Evolutionary conservation across 2,329 filamentous ascomycete genomes (phyloP).

Genomic region (Penicillium sp.): DNA sequence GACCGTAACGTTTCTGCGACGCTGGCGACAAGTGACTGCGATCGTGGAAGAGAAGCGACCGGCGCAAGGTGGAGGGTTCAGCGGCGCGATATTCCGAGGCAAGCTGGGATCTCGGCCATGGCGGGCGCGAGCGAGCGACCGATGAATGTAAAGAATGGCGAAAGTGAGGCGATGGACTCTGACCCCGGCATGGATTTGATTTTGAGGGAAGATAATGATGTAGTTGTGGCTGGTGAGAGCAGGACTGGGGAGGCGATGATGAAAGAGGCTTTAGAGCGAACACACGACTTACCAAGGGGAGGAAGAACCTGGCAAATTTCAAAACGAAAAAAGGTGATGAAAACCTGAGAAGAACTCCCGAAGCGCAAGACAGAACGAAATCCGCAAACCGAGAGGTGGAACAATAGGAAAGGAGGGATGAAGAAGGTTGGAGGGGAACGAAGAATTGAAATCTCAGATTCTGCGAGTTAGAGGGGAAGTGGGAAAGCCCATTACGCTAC

Average conservation of each 20-base stretch:
- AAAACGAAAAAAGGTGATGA: conserved; percentile 16
- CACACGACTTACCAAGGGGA: conserved; percentile 24
- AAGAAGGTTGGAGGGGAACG: conserved; percentile 22
- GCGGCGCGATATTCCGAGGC: background rate
- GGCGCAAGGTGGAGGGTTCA: background rate
- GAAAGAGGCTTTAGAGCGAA: conserved; percentile 15
- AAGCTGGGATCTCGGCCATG: background rate
- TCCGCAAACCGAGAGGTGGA: conserved; percentile 26
- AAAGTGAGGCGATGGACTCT: background rate
- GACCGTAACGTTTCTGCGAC: background rate
- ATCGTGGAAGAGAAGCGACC: conserved; percentile 1
- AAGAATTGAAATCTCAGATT: conserved; percentile 29
- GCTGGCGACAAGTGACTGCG: background rate
- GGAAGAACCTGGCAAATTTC: conserved; percentile 21
- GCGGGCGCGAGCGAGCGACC: background rate
- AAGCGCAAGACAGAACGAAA: conserved; percentile 25
- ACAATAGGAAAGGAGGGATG: conserved; percentile 27
- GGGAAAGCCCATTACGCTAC: background rate
- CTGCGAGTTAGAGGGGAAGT: conserved; percentile 10
- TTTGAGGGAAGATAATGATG: background rate
- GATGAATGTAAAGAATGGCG: background rate
- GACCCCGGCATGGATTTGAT: background rate
- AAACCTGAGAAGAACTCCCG: conserved; percentile 28
- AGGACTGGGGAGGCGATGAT: conserved; percentile 9
- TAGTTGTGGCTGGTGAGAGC: conserved; percentile 1